Percentiles rank a stretch among this genome's conserved stretches.
phyloP scores from a whole-genome alignment of 441 rosid species.

The Croton setiger region DNA sequence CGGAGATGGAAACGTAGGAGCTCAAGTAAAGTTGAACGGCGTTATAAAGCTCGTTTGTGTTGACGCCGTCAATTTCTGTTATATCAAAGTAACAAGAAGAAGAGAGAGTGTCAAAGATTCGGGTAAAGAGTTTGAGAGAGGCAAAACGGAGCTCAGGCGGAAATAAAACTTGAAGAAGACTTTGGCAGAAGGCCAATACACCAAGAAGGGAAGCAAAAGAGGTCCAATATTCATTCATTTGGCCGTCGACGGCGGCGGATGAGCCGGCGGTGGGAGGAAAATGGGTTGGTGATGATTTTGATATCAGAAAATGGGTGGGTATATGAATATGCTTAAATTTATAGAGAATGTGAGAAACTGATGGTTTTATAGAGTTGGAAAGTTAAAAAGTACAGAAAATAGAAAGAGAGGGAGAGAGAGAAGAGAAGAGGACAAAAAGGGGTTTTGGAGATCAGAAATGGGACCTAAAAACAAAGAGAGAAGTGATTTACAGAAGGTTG shows the following conservation, averaged over 20 bases:
- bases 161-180: slow-evolving; percentile 57
- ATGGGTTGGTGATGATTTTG: neutral
- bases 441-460: slow-evolving; percentile 26
- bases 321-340: slow-evolving; percentile 12
- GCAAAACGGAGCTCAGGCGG: slow-evolving; percentile 84
- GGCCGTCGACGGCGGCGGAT: neutral
- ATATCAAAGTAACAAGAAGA: slow-evolving; percentile 73
- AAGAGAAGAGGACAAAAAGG: slow-evolving; percentile 26
- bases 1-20: slow-evolving; percentile 64
- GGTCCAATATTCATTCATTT: slow-evolving; percentile 75
- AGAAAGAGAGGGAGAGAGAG: slow-evolving; percentile 21
- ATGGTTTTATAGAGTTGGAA: slow-evolving; percentile 8
- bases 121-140: slow-evolving; percentile 46
- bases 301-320: neutral
- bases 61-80: slow-evolving; percentile 89
- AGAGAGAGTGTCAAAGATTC: slow-evolving; percentile 50
- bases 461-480: slow-evolving; percentile 20
- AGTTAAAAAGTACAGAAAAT: slow-evolving; percentile 17
- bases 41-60: slow-evolving; percentile 95
- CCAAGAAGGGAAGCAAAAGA: slow-evolving; percentile 70
- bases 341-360: slow-evolving; percentile 12
- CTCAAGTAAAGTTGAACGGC: slow-evolving; percentile 89
- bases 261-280: neutral
- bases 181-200: slow-evolving; percentile 72
- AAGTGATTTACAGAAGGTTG: slow-evolving; percentile 43